Evolutionary conservation across 805 yeast genomes (phyloP).

Genomic region (Barnettozyma salicaria): DNA sequence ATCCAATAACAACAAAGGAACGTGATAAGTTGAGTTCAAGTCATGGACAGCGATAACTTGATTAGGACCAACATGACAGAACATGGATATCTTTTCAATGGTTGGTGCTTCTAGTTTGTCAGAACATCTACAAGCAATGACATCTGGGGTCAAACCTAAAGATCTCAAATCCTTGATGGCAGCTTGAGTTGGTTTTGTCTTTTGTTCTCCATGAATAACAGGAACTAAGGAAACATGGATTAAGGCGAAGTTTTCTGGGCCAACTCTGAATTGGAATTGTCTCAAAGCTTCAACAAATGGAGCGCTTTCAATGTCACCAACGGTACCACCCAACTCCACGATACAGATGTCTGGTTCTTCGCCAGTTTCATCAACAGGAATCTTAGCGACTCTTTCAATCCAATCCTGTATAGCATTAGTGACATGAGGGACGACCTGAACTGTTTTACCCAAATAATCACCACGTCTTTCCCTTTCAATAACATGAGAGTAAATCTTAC

Average conservation of each 20-base stretch:
- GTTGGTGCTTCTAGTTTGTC: slow-evolving; percentile 75
- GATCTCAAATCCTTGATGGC: slow-evolving; percentile 96
- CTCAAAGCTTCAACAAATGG: slow-evolving; percentile 98
- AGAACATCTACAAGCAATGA: slow-evolving; percentile 96
- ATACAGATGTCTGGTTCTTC: slow-evolving; percentile 93
- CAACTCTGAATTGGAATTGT: slow-evolving; percentile 98
- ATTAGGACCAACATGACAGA: slow-evolving; percentile 97
- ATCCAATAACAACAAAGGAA: slow-evolving; percentile 83
- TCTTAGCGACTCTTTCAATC: slow-evolving; percentile 87
- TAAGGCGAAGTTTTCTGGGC: slow-evolving; percentile 86
- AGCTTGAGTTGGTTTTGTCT: slow-evolving; percentile 99
- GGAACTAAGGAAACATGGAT: slow-evolving; percentile 97
- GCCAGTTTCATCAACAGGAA: slow-evolving; percentile 89
- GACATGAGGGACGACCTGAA: slow-evolving; percentile 97
- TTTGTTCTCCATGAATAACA: slow-evolving; percentile 97
- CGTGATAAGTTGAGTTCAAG: slow-evolving; percentile 95
- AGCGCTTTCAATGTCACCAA: slow-evolving; percentile 98
- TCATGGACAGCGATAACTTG: slow-evolving; percentile 97
- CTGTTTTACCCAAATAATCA: slow-evolving; percentile 98
- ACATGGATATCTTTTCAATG: slow-evolving; percentile 96
- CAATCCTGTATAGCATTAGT: slow-evolving; percentile 98
- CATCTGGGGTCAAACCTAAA: slow-evolving; percentile 89
- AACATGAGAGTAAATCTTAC: slow-evolving; percentile 91
- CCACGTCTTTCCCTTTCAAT: slow-evolving; percentile 94
- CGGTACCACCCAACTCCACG: slow-evolving; percentile 98